Evolutionary conservation across 305 asterid species (phyloP).

Genomic region (Lippia alba): DNA sequence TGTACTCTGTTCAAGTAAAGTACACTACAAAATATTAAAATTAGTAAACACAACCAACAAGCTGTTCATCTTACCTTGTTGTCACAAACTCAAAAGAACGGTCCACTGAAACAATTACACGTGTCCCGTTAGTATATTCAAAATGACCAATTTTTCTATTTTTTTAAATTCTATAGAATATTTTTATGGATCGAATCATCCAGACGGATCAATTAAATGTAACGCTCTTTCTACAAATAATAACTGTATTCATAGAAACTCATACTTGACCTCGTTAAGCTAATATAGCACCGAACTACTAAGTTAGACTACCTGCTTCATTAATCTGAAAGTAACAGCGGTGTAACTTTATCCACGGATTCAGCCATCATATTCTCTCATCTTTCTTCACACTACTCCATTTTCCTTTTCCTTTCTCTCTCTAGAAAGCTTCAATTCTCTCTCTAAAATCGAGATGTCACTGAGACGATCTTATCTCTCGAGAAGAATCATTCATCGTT

Average conservation of each 20-base stretch:
- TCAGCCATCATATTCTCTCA: conserved; percentile 29
- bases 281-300: too few species aligned
- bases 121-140: neutral
- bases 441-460: conserved; percentile 50
- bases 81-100: neutral
- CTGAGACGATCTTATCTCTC: conserved; percentile 69
- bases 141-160: too few species aligned
- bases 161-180: too few species aligned
- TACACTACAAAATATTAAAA: neutral
- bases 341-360: conserved; percentile 10
- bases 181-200: too few species aligned
- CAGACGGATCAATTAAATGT: too few species aligned
- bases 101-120: conserved; percentile 18
- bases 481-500: conserved; percentile 68
- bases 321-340: neutral
- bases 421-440: conserved; percentile 11
- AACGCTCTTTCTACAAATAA: too few species aligned
- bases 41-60: conserved; percentile 8
- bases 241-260: too few species aligned
- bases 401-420: conserved; percentile 22
- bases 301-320: too few species aligned
- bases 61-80: neutral
- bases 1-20: conserved; percentile 6
- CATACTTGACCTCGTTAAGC: too few species aligned
- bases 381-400: conserved; percentile 14